These are phyloP conservation scores for Populus deltoides DNA, from an alignment of 345 rosid genomes.

Conservation along the genomic window DNA sequence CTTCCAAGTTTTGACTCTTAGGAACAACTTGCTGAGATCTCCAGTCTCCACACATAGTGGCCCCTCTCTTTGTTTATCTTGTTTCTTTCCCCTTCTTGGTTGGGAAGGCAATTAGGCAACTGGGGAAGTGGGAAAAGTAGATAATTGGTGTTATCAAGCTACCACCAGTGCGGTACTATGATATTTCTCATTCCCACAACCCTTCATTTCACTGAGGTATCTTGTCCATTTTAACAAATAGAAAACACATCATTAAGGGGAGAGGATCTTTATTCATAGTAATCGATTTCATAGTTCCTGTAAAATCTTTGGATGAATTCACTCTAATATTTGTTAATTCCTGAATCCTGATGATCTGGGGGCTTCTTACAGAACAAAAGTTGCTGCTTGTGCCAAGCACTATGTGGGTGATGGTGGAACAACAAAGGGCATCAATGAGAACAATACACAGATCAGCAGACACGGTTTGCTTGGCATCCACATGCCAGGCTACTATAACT, in stretches of 20 bases:
- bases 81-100: background rate
- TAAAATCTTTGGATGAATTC: background rate
- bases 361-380: conserved; percentile 45
- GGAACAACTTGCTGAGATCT: background rate
- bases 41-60: background rate
- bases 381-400: conserved; percentile 94
- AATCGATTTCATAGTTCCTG: background rate
- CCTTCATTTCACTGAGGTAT: background rate
- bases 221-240: background rate
- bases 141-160: background rate
- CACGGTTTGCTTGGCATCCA: conserved; percentile 62
- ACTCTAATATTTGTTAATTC: background rate
- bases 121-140: background rate
- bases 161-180: too few relatives aligned
- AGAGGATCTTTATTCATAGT: background rate
- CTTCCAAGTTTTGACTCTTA: background rate
- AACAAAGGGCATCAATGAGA: conserved; percentile 60
- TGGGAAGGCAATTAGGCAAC: background rate
- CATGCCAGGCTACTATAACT: conserved; percentile 67
- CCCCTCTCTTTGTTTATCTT: background rate
- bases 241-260: background rate
- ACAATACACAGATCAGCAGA: conserved; percentile 53
- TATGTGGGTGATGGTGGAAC: conserved; percentile 98
- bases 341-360: background rate
- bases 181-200: background rate